phyloP scores from a whole-genome alignment of 306 rosid species.

The Cucurbita moschata region DNA sequence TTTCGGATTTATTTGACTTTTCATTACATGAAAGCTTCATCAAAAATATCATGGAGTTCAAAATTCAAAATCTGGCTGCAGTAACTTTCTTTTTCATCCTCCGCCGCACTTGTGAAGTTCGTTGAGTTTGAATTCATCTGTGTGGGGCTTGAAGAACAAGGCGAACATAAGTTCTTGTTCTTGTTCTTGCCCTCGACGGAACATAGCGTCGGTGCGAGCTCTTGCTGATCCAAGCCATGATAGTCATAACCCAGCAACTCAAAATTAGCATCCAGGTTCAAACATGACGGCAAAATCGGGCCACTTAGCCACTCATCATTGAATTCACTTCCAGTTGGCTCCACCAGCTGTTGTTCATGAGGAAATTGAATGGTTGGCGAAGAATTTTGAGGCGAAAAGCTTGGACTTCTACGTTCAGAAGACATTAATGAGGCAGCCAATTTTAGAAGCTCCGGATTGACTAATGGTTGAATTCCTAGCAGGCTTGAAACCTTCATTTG shows the following conservation, averaged over 20 bases:
- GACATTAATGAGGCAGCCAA: constrained; percentile 59
- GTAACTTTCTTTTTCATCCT: constrained; percentile 80
- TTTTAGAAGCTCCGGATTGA: constrained; percentile 52
- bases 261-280: constrained; percentile 11
- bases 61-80: constrained; percentile 46
- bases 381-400: constrained; percentile 10
- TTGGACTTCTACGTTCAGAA: constrained; percentile 17
- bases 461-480: constrained; percentile 28
- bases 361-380: constrained; percentile 12
- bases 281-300: constrained; percentile 12
- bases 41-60: constrained; percentile 42
- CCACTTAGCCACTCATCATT: constrained; percentile 26
- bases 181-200: constrained; percentile 11
- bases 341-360: constrained; percentile 16
- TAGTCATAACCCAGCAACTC: constrained; percentile 17
- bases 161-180: constrained; percentile 46
- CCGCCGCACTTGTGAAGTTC: constrained; percentile 29
- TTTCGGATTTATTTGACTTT: background rate
- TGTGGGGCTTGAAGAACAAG: constrained; percentile 47
- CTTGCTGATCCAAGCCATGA: constrained; percentile 11
- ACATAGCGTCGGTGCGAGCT: constrained; percentile 15
- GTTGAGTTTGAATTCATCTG: constrained; percentile 63
- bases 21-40: constrained; percentile 35
- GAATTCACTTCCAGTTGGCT: constrained; percentile 15
- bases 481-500: constrained; percentile 34